A percentile compares a stretch with the other conserved stretches of the same genome.
phyloP scores from a whole-genome alignment of 345 rosid species.

The Excoecaria agallocha region DNA sequence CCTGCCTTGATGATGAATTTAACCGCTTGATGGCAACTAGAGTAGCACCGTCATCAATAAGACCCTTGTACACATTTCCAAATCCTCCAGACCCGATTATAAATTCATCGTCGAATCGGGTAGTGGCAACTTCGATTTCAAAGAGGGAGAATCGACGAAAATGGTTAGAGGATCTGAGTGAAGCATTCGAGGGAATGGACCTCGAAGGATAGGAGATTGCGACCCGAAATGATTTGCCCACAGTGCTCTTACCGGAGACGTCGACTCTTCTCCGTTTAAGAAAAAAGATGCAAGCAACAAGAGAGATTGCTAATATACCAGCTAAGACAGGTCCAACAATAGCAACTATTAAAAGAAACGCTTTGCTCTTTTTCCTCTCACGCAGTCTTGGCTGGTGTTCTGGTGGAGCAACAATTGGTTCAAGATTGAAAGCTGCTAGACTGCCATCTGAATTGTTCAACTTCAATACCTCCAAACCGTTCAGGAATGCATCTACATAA shows the following conservation, averaged over 20 bases:
- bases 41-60: constrained; percentile 19
- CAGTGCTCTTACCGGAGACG: not conserved
- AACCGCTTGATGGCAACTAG: constrained; percentile 44
- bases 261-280: not conserved
- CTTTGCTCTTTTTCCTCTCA: not conserved
- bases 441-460: not conserved
- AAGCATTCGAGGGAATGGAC: not conserved
- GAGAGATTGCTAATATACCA: not conserved
- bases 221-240: constrained; percentile 20
- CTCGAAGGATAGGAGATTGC: constrained; percentile 1
- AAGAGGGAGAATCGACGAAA: constrained; percentile 35
- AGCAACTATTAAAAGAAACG: not conserved
- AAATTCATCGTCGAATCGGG: constrained; percentile 21
- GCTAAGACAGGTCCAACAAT: not conserved
- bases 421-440: constrained; percentile 6
- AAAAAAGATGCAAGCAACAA: constrained; percentile 13
- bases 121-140: constrained; percentile 34
- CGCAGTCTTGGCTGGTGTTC: not conserved
- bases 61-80: constrained; percentile 41
- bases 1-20: constrained; percentile 38
- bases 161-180: constrained; percentile 15
- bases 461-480: not conserved
- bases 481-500: constrained; percentile 2
- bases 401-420: no score
- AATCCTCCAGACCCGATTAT: constrained; percentile 44